Base-by-base conservation (phyloP, 371 early-diverging fungal species). In the Actinomucor elegans region DNA sequence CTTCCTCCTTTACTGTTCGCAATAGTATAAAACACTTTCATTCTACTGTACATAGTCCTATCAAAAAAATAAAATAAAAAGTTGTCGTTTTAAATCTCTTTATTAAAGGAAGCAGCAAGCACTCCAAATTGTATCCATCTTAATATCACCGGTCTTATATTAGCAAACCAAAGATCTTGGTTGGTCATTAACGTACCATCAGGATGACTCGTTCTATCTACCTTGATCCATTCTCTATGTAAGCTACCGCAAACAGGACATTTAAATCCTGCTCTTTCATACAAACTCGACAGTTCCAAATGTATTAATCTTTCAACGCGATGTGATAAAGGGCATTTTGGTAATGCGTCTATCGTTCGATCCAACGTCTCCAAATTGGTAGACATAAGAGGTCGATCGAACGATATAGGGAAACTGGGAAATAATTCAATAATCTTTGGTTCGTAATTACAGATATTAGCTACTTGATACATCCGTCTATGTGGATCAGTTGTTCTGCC, bases 231-330 rank as follows among this genome's bases (percentile, higher is more conserved):
- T 59, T 81, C 81, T 17, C 75, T 63, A 51, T 81, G 81, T 15
- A 47, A 52, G 0, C 60, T 61, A 2, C 69, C 71, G 50, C 81
- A 81, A 5, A 44, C 47, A 0, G 57, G 41, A 41, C 81, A 81
- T 8, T 66, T 68, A 18, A 67, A 64, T 0, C 48, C 55, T 4
- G 54, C 67, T 12, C 48, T 41, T 12, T 43, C 31, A 27, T 57
- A 71, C 20, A 55, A 26, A 18, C 58, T 53, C 35, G 69, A 59
- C 21, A 82, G 40, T 27, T 82, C 83, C n/a, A 80, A 64, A 49
- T 76, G 77, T n/a, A 82, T 78, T n/a, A 82, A 20, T 21, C 71
- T 64, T 44, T 82, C 83, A 1, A 80, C 77, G 14, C 79, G 70
- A 48, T 77, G 77, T 0, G 77, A 57, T 20, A 71, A 54, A 3